A percentile compares a stretch with the other conserved stretches of the same genome.
These are phyloP conservation scores for Umbelopsis sp. DNA, from an alignment of 371 early-diverging fungal species.

Conservation along the genomic window DNA sequence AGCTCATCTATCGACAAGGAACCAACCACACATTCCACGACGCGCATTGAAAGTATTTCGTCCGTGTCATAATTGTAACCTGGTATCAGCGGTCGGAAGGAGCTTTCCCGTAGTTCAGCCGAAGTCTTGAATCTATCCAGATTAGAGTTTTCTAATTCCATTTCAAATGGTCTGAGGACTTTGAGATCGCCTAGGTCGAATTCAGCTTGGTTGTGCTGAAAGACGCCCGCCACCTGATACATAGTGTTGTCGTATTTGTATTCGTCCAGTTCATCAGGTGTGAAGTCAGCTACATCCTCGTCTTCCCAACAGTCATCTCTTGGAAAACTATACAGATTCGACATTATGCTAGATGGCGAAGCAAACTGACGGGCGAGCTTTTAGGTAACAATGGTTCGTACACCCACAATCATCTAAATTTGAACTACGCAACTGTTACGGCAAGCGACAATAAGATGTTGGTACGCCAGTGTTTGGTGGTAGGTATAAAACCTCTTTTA, in stretches of 20 bases:
- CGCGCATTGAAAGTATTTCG: background rate
- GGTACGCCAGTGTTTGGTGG: background rate
- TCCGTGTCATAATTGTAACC: background rate
- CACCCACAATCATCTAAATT: background rate
- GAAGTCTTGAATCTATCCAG: background rate
- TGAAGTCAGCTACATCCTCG: background rate
- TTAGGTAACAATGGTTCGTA: background rate
- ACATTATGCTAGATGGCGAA: background rate
- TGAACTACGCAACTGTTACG: background rate
- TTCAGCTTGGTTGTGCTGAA: conserved; percentile 1
- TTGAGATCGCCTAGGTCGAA: background rate
- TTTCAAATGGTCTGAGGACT: background rate
- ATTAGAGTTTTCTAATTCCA: background rate
- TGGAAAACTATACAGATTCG: background rate
- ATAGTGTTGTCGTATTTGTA: background rate
- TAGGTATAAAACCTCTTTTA: no score
- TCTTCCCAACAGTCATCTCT: background rate
- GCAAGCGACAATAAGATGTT: background rate
- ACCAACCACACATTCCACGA: background rate
- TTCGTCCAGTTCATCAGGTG: background rate
- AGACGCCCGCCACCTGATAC: conserved; percentile 3
- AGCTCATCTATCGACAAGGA: background rate
- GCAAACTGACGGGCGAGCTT: background rate
- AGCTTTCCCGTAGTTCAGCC: background rate
- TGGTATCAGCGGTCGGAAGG: no score